Base-by-base conservation (phyloP, 768 basidiomycete species). In the Pisolithus microcarpus region DNA sequence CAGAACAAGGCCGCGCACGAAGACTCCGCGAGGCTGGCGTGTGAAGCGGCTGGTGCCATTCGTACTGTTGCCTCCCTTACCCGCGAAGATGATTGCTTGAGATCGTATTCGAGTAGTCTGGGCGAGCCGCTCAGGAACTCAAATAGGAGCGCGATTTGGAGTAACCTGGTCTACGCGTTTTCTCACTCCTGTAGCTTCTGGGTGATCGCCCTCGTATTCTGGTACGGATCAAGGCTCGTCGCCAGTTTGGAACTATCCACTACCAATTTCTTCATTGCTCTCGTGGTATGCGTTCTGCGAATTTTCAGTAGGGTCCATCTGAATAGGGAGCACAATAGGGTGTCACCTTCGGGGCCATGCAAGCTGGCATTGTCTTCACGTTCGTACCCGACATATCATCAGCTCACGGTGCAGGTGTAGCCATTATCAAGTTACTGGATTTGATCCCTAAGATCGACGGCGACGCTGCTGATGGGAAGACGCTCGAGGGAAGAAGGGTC, bases 311-410 rank as follows among this genome's bases (percentile, higher is more conserved):
- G 16, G 13, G 5, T 38, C 10, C 18, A 43, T 16, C 43, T 48
- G 59, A 24, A 34, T 15, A 34, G 5, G 5, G 6, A 6, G 21
- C 1, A 16, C 19, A 47, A 4, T 59, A 89, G 87, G 78, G 77
- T 57, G 80, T 84, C 7, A 80, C 79, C 5, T 91, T 91, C 61
- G 81, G 85, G 42, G 78, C 89, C 13, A 88, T 92, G 49, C 90
- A 94, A 71, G 92, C 91, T 42, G 90, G 90, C 49, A 89, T 85
- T 56, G 78, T 87, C 38, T 89, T 89, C 66, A 74, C 79, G 6
- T 88, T 90, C 61, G 91, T 94, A 1, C 91, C 93, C 38, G 92
- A 95, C 63, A 76, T 91, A 48, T 90, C 87, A 1, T 86, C 87
- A 1, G 92, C 93, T 21, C 82, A 83, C 57, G 76, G 84, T 24